Evolutionary conservation across 2,329 filamentous ascomycete genomes (phyloP), one percentile per base, ranked within the genome.

Genomic region (Cadophora malorum): DNA sequence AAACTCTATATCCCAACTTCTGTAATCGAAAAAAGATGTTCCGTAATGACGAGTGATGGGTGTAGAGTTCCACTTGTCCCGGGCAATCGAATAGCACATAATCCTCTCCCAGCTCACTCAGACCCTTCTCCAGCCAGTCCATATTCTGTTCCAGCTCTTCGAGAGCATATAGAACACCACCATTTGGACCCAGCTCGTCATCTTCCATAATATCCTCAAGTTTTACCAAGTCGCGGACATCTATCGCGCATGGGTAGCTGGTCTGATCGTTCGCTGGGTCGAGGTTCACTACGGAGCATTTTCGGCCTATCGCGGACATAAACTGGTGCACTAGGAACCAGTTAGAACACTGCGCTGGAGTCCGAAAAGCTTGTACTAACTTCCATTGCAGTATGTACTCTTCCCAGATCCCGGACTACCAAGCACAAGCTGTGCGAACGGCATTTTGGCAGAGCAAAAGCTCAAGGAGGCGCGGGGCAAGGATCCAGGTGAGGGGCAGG

Each of bases 301-400:
- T 94, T 66, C 96, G 91, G 69, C 94, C 94, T 78, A 99, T 97
- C 71, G 96, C 95, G 72, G 91, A 91, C 85, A 98, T 91, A 82
- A 99, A 99, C 82, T 99, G 96, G 78, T 97, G 93, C 92, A 99
- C 88, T 90, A 68, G 10, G 59, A 53, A 31, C 45, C 62, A 56
- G 28, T 73, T 59, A 73, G 67, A 61, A 19, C 23, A 52, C 52
- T 28, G 33, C 4, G 41, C 60, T 49, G n/a, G n/a, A 28, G 7
- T 10, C 23, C 10, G 5, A 38, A 49, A 31, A 65, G 47, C 33
- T 23, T 16, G 23, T 53, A 59, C 88, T 79, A 80, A 90, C 88
- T 97, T 78, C 96, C 96, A 88, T 98, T 93, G 84, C 95, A 98
- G 79, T 97, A 97, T 8, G 96, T 99, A 72, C 94, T 97, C 83